Conservation (phyloP, 2,329 filamentous ascomycete species). For the Aspergillus sp. region DNA sequence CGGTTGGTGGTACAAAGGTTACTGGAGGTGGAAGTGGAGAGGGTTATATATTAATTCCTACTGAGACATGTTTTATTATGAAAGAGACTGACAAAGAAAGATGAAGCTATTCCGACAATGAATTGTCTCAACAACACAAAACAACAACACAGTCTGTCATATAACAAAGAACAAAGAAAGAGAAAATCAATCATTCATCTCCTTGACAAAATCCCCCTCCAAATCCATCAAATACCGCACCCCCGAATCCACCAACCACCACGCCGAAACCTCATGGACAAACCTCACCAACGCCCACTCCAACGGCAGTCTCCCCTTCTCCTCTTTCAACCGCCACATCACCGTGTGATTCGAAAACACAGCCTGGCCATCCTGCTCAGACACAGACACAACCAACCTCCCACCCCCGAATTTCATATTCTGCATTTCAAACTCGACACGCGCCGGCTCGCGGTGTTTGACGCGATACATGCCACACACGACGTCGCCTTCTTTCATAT, state of each 20-base stretch:
- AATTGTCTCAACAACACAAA: no score
- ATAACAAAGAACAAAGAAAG: background rate
- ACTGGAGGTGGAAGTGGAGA: no score
- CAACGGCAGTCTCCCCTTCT: constrained; percentile 20
- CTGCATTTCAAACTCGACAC: constrained; percentile 28
- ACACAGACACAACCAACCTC: constrained; percentile 20
- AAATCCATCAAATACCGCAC: constrained; percentile 23
- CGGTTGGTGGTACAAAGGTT: background rate
- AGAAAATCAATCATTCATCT: background rate
- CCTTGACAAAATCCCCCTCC: constrained; percentile 3
- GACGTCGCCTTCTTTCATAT: constrained; percentile 25
- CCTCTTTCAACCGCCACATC: constrained; percentile 23
- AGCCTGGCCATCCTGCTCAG: constrained; percentile 10
- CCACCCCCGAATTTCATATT: constrained; percentile 13
- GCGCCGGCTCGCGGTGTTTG: constrained; percentile 13
- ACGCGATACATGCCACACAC: constrained; percentile 30
- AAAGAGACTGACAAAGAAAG: no score
- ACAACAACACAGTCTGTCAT: background rate
- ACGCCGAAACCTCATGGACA: constrained; percentile 29
- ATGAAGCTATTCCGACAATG: no score
- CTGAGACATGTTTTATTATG: no score
- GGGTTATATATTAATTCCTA: no score
- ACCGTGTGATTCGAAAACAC: constrained; percentile 25
- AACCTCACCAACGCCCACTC: constrained; percentile 23
- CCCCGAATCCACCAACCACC: constrained; percentile 34